A percentile compares a stretch with the other conserved stretches of the same genome.
Conservation (phyloP, 257 asterid species). For the Solanum bukasovii region DNA sequence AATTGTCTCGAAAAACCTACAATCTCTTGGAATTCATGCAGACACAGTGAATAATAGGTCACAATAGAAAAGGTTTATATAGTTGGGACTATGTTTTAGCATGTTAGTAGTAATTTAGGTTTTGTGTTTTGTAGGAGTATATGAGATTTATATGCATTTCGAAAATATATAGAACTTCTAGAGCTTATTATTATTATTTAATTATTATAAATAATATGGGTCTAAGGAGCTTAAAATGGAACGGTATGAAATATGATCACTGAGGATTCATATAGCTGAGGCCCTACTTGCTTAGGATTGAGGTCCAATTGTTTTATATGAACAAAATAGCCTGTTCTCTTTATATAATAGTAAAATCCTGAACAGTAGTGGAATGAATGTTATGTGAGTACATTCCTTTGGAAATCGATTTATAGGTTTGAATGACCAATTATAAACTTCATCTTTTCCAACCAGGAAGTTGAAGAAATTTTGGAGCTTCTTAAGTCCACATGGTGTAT, state of each 20-base stretch:
- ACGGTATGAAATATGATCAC: background rate
- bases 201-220: background rate
- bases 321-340: background rate
- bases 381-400: background rate
- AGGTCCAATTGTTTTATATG: background rate
- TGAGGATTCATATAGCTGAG: background rate
- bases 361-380: background rate
- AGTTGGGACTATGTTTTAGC: background rate
- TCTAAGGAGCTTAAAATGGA: background rate
- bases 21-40: background rate
- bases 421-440: background rate
- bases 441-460: conserved; percentile 49
- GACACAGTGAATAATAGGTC: background rate
- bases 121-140: background rate
- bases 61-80: background rate
- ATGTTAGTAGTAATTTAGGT: background rate
- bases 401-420: background rate
- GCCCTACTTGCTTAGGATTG: background rate
- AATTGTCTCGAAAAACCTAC: background rate
- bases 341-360: background rate
- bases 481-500: conserved; percentile 86
- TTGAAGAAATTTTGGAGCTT: conserved; percentile 97
- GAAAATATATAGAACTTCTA: background rate
- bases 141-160: background rate
- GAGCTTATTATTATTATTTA: background rate